Evolutionary conservation across 2,329 filamentous ascomycete genomes (phyloP).

Genomic region (Alternaria panax): DNA sequence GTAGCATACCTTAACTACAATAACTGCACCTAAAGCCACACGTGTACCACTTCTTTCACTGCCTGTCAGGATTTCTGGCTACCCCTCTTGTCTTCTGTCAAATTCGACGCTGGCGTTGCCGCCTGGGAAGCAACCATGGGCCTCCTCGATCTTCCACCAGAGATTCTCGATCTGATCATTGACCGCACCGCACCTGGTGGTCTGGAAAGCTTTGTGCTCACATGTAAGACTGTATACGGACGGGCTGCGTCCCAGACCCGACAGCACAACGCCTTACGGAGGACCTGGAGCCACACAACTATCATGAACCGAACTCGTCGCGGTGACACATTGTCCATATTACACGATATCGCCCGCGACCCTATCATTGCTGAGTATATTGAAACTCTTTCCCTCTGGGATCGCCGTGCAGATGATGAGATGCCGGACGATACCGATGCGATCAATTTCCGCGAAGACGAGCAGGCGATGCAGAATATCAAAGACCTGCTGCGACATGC

Average conservation of each 20-base stretch:
- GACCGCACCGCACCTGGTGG: conserved; percentile 35
- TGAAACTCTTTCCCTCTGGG: conserved; percentile 37
- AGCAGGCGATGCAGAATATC: conserved; percentile 28
- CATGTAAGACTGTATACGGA: conserved; percentile 38
- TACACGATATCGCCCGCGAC: conserved; percentile 37
- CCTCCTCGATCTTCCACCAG: conserved; percentile 42
- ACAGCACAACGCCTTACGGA: conserved; percentile 38
- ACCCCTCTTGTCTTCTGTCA: background rate
- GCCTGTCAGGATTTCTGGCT: background rate
- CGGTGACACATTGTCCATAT: conserved; percentile 31
- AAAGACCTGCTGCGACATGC: conserved; percentile 25
- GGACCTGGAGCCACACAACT: conserved; percentile 32
- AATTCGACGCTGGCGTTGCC: background rate
- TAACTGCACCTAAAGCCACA: background rate
- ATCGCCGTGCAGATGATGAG: conserved; percentile 20
- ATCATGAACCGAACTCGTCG: conserved; percentile 22
- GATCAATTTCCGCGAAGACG: conserved; percentile 30
- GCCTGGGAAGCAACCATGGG: conserved; percentile 26
- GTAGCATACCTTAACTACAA: background rate
- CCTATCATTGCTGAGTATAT: conserved; percentile 43
- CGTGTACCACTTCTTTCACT: too few relatives aligned
- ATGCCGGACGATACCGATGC: background rate
- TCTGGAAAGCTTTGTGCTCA: conserved; percentile 40
- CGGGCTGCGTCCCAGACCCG: conserved; percentile 37
- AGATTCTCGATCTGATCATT: conserved; percentile 45